phyloP scores from a whole-genome alignment of 148 eudicot genomes.

The Nepenthes gracilis region DNA sequence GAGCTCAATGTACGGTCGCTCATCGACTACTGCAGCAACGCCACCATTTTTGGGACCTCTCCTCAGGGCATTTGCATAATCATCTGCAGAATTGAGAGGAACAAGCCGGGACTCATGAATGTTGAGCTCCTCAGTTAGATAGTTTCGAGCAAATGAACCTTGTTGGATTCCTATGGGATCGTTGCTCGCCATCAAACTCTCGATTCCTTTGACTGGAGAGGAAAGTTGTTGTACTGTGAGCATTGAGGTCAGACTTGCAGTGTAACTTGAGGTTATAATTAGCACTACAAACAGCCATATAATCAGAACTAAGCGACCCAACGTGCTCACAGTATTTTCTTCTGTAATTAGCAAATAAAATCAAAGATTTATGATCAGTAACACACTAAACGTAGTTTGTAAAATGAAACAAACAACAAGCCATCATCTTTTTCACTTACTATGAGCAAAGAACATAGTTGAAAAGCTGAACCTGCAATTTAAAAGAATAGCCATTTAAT shows the following conservation, averaged over 20 bases:
- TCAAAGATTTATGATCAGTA: not conserved
- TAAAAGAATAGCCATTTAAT: constrained; percentile 7
- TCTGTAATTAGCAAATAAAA: constrained; percentile 24
- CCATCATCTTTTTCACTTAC: constrained; percentile 30
- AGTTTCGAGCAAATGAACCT: constrained; percentile 50
- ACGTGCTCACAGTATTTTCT: constrained; percentile 46
- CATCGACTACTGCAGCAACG: constrained; percentile 59
- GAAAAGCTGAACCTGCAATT: constrained; percentile 79
- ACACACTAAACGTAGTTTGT: too few species aligned
- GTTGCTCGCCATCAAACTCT: constrained; percentile 25
- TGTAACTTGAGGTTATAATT: constrained; percentile 62
- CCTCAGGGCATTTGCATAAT: constrained; percentile 29
- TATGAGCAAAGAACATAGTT: constrained; percentile 54
- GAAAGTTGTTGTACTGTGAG: constrained; percentile 61
- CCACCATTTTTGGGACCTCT: constrained; percentile 58
- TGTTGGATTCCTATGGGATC: constrained; percentile 60
- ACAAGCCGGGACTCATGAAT: constrained; percentile 38
- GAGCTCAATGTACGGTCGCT: constrained; percentile 50
- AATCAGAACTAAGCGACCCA: constrained; percentile 59
- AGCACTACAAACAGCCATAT: constrained; percentile 69
- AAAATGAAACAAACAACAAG: too few species aligned
- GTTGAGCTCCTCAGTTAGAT: constrained; percentile 32
- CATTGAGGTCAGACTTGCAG: constrained; percentile 72
- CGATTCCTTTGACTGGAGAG: constrained; percentile 54
- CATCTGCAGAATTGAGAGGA: constrained; percentile 43